Evolutionary conservation across 2,329 filamentous ascomycete genomes (phyloP).

Genomic region (Magnaporthiopsis incrustans): DNA sequence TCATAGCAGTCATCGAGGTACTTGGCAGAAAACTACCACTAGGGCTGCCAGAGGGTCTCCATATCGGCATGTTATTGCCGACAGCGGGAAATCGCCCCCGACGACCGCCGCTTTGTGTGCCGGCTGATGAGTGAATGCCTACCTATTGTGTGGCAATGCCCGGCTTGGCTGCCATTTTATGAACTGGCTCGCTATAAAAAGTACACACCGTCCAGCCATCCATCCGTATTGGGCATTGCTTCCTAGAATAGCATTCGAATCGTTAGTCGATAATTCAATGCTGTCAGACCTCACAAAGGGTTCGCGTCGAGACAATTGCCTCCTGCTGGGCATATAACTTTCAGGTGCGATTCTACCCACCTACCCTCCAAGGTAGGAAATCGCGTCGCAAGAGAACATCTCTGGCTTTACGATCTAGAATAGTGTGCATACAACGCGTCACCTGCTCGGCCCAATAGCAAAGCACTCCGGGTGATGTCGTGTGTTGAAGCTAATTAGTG

Average conservation of each 20-base stretch:
- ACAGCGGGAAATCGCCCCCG: not conserved
- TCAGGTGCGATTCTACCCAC: too few relatives aligned
- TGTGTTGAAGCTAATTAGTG: too few relatives aligned
- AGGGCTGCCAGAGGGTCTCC: not conserved
- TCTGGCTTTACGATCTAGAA: too few relatives aligned
- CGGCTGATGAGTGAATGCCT: not conserved
- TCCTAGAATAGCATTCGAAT: not conserved
- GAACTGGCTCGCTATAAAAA: not conserved
- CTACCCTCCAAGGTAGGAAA: too few relatives aligned
- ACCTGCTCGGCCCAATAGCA: too few relatives aligned
- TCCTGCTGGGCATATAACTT: too few relatives aligned
- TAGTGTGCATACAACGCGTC: too few relatives aligned
- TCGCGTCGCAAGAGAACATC: too few relatives aligned
- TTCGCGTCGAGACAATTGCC: too few relatives aligned
- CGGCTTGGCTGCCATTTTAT: not conserved
- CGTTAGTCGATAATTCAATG: not conserved
- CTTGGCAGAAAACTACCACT: not conserved
- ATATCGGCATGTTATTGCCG: not conserved
- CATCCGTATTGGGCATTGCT: not conserved
- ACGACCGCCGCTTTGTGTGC: not conserved
- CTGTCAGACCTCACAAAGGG: too few relatives aligned
- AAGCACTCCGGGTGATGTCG: too few relatives aligned
- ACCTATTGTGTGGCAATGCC: not conserved
- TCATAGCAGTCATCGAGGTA: not conserved
- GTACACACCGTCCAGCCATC: not conserved